A percentile compares a stretch with the other conserved stretches of the same genome.
Evolutionary conservation across 2,329 filamentous ascomycete species (phyloP).

Genomic region (Neopestalotiopsis rosae): DNA sequence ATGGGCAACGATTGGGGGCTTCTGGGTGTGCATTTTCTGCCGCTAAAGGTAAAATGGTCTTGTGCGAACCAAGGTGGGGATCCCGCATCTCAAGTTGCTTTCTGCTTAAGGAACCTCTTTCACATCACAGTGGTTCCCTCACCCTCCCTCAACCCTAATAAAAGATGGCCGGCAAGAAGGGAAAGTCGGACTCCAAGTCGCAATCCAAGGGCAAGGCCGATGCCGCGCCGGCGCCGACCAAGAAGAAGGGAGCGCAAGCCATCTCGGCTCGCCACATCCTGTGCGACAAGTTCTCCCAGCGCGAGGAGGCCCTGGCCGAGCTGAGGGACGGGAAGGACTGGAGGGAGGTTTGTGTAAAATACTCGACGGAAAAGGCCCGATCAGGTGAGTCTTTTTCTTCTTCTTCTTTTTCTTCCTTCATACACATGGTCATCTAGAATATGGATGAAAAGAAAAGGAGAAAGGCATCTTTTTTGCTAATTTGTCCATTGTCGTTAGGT

Average conservation of each 20-base stretch:
- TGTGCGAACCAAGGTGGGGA: slow-evolving; percentile 33
- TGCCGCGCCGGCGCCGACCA: slow-evolving; percentile 31
- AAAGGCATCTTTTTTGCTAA: too few relatives aligned
- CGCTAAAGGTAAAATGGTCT: neutral
- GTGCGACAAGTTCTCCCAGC: slow-evolving; percentile 20
- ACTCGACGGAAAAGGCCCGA: slow-evolving; percentile 18
- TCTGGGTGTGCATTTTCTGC: neutral
- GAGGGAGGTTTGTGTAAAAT: slow-evolving; percentile 7
- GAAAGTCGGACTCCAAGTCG: slow-evolving; percentile 26
- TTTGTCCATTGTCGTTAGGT: neutral
- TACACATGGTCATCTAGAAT: neutral
- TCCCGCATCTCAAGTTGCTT: neutral
- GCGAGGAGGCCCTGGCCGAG: slow-evolving; percentile 20
- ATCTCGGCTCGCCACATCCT: slow-evolving; percentile 80
- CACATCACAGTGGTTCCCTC: neutral
- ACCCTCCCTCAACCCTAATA: neutral
- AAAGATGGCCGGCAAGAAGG: slow-evolving; percentile 29
- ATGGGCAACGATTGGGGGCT: neutral
- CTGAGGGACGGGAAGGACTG: slow-evolving; percentile 10
- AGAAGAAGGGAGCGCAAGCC: slow-evolving; percentile 63
- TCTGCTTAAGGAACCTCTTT: neutral
- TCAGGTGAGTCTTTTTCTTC: slow-evolving; percentile 11
- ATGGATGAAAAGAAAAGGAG: too few relatives aligned
- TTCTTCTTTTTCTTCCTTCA: neutral
- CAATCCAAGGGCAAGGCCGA: slow-evolving; percentile 26